Evolutionary conservation across 2,329 filamentous ascomycete species (phyloP), one percentile per base, ranked within the genome.

Genomic region (Talaromyces islandicus): DNA sequence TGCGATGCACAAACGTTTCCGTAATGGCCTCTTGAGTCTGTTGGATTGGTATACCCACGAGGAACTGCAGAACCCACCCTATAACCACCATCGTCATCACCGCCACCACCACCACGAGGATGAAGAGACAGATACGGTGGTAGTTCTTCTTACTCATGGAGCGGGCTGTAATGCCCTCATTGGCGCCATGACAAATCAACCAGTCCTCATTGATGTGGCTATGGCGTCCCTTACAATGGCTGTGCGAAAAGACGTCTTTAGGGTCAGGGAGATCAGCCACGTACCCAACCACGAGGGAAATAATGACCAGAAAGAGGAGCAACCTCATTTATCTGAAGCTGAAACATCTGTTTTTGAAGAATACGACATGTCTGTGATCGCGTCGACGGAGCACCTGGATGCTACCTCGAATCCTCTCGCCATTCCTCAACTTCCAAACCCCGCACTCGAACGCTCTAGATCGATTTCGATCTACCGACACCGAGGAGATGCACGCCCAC

Each of bases 101-200:
- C 80, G 83, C 2, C 78, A 79, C 10, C 78, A 83, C 71, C 78
- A 81, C 14, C 81, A 81, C 9, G 56, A 58, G 1, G 85, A 89
- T 14, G 84, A 87, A 24, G 82, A 86, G 35, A 81, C 85, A 1
- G 90, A 96, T 66, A 84, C 92, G 1, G 87, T 97, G 1, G 79
- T 99, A 17, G 82, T 99, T 46, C 77, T 99, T 7, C 89, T 99
- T 24, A 96, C 94, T 0, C 94, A 99, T 70, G 93, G 93, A 25
- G 94, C 94, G 14, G 94, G 94, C 43, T 96, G 93, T 76, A 99
- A 99, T 76, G 94, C 94, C 2, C 77, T 99, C 51, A 92, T 99
- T 63, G 92, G 93, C 12, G 92, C 92, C 27, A 84, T 99, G 64
- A 95, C 92, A 0, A 90, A 93, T 62, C 90, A 96, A 69, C 93